A percentile compares a stretch with the other conserved stretches of the same genome.
These are phyloP conservation scores for Juglanconis juglandina DNA, from an alignment of 2,329 filamentous ascomycete genomes.

Conservation along the genomic window DNA sequence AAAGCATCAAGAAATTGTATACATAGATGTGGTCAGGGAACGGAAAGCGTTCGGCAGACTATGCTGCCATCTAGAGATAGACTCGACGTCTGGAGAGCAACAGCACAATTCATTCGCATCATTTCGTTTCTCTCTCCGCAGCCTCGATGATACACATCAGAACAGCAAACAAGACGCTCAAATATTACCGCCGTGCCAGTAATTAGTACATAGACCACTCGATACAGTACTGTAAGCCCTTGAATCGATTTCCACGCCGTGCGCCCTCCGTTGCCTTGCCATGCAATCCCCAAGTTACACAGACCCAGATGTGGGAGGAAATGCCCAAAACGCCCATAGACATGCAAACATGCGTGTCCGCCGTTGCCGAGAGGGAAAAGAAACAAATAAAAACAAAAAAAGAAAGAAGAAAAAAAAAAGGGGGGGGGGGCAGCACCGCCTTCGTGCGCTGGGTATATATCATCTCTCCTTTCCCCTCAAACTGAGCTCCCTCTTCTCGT, in stretches of 20 bases:
- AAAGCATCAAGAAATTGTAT: no score
- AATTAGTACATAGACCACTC: neutral
- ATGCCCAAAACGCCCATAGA: conserved; percentile 4
- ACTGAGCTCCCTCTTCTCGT: conserved; percentile 41
- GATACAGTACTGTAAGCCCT: neutral
- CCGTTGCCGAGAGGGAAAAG: neutral
- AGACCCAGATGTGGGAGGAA: neutral
- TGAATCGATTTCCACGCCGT: neutral
- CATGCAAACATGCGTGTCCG: conserved; percentile 7
- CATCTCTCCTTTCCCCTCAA: conserved; percentile 22
- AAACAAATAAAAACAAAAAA: neutral
- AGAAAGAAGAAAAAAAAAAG: neutral
- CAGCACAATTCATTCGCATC: neutral
- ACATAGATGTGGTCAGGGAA: neutral
- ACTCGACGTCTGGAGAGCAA: neutral
- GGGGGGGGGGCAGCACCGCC: neutral
- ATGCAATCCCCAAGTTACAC: neutral
- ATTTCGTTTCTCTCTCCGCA: neutral
- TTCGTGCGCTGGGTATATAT: neutral
- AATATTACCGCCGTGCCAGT: neutral
- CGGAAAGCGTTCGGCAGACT: neutral
- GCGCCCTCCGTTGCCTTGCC: conserved; percentile 1
- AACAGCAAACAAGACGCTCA: neutral
- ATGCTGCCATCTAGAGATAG: neutral
- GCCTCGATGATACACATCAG: neutral